A percentile compares a stretch with the other conserved stretches of the same genome.
Evolutionary conservation across 805 yeast species (phyloP).

Genomic region (Jamesozyma lodderae): DNA sequence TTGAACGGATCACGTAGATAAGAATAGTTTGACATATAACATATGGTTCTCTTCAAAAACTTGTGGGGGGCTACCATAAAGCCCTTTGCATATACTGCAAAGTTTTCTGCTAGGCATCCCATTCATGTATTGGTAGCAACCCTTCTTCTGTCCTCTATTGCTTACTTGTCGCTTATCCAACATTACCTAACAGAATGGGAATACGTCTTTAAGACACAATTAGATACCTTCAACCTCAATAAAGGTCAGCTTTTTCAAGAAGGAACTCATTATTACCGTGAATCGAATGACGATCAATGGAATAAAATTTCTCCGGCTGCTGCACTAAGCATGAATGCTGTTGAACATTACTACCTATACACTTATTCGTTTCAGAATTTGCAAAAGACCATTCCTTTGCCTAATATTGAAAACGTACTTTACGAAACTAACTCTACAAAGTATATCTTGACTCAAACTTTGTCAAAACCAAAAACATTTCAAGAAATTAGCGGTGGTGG

Average conservation of each 20-base stretch:
- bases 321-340: slow-evolving; percentile 5
- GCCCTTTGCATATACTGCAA: slow-evolving; percentile 40
- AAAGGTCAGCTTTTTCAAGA: slow-evolving; percentile 18
- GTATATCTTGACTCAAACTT: slow-evolving; percentile 18
- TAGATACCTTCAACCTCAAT: slow-evolving; percentile 11
- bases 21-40: too few relatives aligned
- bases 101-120: slow-evolving; percentile 66
- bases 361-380: slow-evolving; percentile 19
- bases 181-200: slow-evolving; percentile 44
- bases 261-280: slow-evolving; percentile 23
- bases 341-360: slow-evolving; percentile 25
- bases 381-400: slow-evolving; percentile 8
- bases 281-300: slow-evolving; percentile 12
- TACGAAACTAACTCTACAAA: slow-evolving; percentile 16
- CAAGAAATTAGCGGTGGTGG: slow-evolving; percentile 34
- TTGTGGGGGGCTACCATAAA: slow-evolving; percentile 4
- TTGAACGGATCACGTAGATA: too few relatives aligned
- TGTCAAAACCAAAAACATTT: slow-evolving; percentile 14
- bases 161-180: slow-evolving; percentile 67
- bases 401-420: slow-evolving; percentile 22
- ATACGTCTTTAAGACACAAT: slow-evolving; percentile 19
- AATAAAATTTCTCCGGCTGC: slow-evolving; percentile 8
- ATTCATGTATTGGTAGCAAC: slow-evolving; percentile 73
- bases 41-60: not conserved
- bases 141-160: slow-evolving; percentile 65